These are phyloP conservation scores for Microbotryum violaceum DNA, from an alignment of 1,284 basidiomycete genomes.

Conservation along the genomic window DNA sequence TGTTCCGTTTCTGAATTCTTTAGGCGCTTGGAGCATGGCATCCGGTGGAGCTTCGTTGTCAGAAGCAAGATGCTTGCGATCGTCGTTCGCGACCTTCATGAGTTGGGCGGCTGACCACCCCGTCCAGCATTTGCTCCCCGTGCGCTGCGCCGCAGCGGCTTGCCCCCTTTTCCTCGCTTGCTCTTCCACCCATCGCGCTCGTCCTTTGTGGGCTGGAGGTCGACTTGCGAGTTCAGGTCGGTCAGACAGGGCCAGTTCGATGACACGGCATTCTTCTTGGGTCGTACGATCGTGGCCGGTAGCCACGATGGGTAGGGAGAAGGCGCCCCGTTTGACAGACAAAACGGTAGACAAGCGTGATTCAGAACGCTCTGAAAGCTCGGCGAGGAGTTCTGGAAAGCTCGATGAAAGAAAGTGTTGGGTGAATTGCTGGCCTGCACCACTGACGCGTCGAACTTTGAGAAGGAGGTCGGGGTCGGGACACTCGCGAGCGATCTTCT, in stretches of 20 bases:
- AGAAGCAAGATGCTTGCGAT: not conserved
- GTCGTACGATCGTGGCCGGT: no score
- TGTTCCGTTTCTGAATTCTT: conserved; percentile 1
- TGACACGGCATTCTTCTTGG: no score
- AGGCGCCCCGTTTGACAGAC: no score
- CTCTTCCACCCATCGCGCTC: no score
- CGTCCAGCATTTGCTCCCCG: not conserved
- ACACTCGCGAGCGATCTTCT: conserved; percentile 57
- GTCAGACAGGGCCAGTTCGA: no score
- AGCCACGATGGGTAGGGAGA: no score
- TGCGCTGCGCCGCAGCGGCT: not conserved
- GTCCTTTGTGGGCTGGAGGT: no score
- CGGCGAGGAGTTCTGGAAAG: conserved; percentile 2
- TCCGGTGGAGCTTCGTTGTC: not conserved
- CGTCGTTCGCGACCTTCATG: conserved; percentile 46
- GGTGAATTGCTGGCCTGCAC: conserved; percentile 52
- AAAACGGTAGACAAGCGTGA: conserved; percentile 9
- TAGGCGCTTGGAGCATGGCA: conserved; percentile 7
- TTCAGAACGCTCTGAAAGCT: not conserved
- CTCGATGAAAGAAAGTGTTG: conserved; percentile 12
- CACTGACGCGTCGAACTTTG: conserved; percentile 62
- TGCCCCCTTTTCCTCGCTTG: not conserved
- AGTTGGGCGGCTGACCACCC: conserved; percentile 55
- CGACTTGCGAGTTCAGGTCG: no score
- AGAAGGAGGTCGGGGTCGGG: conserved; percentile 49